Evolutionary conservation across 2,329 filamentous ascomycete genomes (phyloP).

Genomic region (Paecilomyces niveus): DNA sequence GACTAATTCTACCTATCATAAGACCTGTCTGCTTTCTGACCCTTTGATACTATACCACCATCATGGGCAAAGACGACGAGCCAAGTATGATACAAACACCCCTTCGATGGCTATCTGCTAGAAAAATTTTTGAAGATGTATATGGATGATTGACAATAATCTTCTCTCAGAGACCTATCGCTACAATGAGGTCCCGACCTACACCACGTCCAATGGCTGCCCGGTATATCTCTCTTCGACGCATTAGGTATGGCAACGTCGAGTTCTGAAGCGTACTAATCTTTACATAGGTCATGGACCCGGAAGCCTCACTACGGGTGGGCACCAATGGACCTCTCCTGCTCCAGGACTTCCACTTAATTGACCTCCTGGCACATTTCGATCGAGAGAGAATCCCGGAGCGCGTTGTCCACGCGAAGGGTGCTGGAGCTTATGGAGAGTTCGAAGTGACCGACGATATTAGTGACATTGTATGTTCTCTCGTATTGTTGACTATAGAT

Average conservation of each 20-base stretch:
- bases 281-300: constrained; percentile 40
- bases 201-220: constrained; percentile 55
- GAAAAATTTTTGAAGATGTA: too few relatives aligned
- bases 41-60: constrained; percentile 7
- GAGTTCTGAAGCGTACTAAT: constrained; percentile 5
- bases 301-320: constrained; percentile 46
- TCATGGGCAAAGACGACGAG: constrained; percentile 31
- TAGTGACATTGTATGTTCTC: constrained; percentile 35
- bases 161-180: constrained; percentile 32
- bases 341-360: constrained; percentile 59
- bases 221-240: constrained; percentile 26
- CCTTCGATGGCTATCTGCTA: too few relatives aligned
- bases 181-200: constrained; percentile 53
- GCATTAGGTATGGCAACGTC: neutral
- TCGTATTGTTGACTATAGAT: neutral
- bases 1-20: neutral
- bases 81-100: constrained; percentile 15
- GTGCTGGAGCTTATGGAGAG: constrained; percentile 35
- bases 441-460: constrained; percentile 44
- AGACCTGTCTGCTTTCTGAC: neutral
- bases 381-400: constrained; percentile 35
- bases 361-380: constrained; percentile 50
- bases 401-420: constrained; percentile 38
- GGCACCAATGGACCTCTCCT: constrained; percentile 53
- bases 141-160: constrained; percentile 2